Percentiles rank a stretch among this genome's conserved stretches.
Evolutionary conservation across 164 flowering plant genomes (phyloP).

Genomic region (Dillenia suffruticosa): DNA sequence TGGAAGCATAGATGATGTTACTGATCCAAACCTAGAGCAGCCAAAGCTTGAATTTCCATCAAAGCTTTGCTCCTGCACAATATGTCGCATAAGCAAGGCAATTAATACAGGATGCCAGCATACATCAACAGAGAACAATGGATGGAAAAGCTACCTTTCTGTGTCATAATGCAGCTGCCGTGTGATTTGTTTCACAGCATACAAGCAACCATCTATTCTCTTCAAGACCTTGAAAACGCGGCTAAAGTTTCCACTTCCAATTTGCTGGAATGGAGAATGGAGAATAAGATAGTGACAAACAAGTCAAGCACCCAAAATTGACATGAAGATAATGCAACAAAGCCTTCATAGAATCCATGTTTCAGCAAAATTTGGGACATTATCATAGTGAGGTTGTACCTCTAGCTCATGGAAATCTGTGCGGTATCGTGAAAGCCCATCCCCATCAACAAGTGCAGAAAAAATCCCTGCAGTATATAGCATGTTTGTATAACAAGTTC

Average conservation of each 20-base stretch:
- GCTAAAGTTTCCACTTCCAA: conserved; percentile 90
- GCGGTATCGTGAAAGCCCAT: conserved; percentile 82
- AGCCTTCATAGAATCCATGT: neutral
- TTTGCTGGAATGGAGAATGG: conserved; percentile 47
- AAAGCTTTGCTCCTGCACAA: conserved; percentile 74
- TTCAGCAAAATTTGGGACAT: neutral
- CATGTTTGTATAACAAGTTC: conserved; percentile 4
- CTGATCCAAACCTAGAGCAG: conserved; percentile 64
- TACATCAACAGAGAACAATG: neutral
- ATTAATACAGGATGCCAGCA: neutral
- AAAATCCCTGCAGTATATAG: conserved; percentile 39
- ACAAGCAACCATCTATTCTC: conserved; percentile 94
- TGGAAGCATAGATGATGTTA: too few species aligned
- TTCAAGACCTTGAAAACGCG: conserved; percentile 79
- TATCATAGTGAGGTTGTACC: conserved; percentile 28
- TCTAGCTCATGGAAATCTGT: conserved; percentile 90
- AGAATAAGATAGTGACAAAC: conserved; percentile 3
- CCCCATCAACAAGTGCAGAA: conserved; percentile 47
- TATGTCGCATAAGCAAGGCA: conserved; percentile 15
- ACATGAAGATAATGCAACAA: neutral
- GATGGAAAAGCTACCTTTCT: conserved; percentile 53
- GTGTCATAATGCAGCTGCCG: conserved; percentile 61
- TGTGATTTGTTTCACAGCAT: conserved; percentile 87
- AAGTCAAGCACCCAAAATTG: neutral
- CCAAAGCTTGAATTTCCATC: conserved; percentile 98